These are phyloP conservation scores for Saturnispora zaruensis DNA, from an alignment of 805 yeast species.

Conservation along the genomic window DNA sequence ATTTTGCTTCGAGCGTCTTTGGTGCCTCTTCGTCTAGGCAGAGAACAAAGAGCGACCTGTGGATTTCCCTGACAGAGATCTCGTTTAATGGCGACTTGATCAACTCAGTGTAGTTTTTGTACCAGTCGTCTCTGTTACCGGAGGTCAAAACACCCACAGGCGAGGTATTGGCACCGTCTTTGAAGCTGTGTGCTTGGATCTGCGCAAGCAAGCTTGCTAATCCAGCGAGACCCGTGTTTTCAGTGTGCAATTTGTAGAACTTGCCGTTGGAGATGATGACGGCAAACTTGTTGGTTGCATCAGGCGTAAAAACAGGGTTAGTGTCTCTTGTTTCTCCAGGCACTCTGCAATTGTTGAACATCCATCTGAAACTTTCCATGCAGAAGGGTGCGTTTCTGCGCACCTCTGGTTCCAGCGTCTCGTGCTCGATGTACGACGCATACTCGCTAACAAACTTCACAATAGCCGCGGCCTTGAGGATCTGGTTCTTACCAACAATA, in stretches of 20 bases:
- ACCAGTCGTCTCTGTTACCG: constrained; percentile 80
- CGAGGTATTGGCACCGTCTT: constrained; percentile 32
- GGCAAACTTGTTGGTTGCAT: constrained; percentile 50
- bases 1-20: constrained; percentile 70
- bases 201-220: constrained; percentile 50
- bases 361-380: constrained; percentile 84
- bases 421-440: constrained; percentile 55
- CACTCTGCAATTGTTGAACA: constrained; percentile 84
- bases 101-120: constrained; percentile 49
- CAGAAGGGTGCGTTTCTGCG: constrained; percentile 72
- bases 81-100: constrained; percentile 51
- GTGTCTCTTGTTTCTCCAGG: constrained; percentile 63
- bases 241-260: constrained; percentile 69
- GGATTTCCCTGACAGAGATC: constrained; percentile 56
- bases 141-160: constrained; percentile 78
- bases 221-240: constrained; percentile 41
- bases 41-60: constrained; percentile 70
- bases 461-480: constrained; percentile 69
- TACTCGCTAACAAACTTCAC: constrained; percentile 61
- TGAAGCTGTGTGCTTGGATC: constrained; percentile 36
- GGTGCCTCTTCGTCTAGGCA: constrained; percentile 72
- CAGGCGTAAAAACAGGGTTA: constrained; percentile 38
- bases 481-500: constrained; percentile 50
- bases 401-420: constrained; percentile 74
- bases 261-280: constrained; percentile 68